Percentiles rank a stretch among this genome's conserved stretches.
These are phyloP conservation scores for Chlorella ohadii DNA, from an alignment of 139 green algal genomes.

Conservation along the genomic window DNA sequence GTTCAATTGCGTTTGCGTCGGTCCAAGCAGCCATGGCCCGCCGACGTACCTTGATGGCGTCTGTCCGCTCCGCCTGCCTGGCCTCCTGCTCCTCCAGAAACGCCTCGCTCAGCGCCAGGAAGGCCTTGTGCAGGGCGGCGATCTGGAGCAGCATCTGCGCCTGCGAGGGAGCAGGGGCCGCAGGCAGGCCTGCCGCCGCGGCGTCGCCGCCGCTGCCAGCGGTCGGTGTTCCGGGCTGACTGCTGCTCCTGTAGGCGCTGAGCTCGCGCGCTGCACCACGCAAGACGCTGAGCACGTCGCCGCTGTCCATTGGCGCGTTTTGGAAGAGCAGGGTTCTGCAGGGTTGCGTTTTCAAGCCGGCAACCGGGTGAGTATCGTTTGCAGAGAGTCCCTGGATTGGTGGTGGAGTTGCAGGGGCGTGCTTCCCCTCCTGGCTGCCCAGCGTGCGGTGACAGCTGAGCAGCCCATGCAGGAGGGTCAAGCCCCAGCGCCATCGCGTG, in stretches of 20 bases:
- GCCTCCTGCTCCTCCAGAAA: constrained; percentile 30
- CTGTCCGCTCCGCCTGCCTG: not conserved
- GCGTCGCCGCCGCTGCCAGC: not conserved
- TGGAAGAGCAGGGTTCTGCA: too few relatives aligned
- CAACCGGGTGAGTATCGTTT: too few relatives aligned
- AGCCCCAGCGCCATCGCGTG: not conserved
- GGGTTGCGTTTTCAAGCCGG: too few relatives aligned
- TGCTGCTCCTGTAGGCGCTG: not conserved
- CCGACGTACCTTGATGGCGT: not conserved
- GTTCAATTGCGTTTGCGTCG: too few relatives aligned
- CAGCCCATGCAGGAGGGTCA: not conserved
- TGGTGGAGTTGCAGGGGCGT: too few relatives aligned
- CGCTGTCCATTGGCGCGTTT: too few relatives aligned
- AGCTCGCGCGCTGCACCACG: constrained; percentile 5
- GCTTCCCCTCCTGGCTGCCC: too few relatives aligned
- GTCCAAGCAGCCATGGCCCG: too few relatives aligned
- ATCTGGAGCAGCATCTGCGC: constrained; percentile 26
- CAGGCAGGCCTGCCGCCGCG: not conserved
- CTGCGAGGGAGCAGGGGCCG: not conserved
- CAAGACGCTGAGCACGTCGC: not conserved
- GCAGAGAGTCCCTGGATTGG: too few relatives aligned
- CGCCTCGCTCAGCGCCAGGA: constrained; percentile 42
- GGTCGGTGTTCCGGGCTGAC: constrained; percentile 1
- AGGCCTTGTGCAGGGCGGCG: constrained; percentile 40
- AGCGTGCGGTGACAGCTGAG: too few relatives aligned